Evolutionary conservation across 2,329 filamentous ascomycete genomes (phyloP).

Genomic region (Ceratocystis harringtonii): DNA sequence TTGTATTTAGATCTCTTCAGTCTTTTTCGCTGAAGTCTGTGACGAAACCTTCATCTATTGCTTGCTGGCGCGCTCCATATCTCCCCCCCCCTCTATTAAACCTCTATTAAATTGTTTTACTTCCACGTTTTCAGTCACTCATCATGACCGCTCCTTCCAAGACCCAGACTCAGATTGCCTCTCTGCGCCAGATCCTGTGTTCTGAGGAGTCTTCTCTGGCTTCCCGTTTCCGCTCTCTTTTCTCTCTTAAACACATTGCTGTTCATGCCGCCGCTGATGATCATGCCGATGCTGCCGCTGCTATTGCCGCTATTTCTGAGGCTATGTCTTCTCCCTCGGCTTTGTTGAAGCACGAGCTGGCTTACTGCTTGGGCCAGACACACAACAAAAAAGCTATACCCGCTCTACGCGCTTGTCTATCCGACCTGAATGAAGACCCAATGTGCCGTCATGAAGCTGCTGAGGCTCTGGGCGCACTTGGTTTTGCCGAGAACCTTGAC

Average conservation of each 20-base stretch:
- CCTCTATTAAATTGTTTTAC: background rate
- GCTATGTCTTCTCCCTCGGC: conserved; percentile 74
- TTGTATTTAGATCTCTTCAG: background rate
- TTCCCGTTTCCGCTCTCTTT: conserved; percentile 85
- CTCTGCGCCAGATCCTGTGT: conserved; percentile 60
- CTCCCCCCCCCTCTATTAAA: background rate
- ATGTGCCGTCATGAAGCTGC: conserved; percentile 97
- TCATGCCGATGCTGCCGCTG: conserved; percentile 38
- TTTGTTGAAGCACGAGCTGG: conserved; percentile 87
- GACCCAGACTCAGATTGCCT: conserved; percentile 35
- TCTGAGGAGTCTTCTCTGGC: conserved; percentile 72
- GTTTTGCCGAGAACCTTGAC: conserved; percentile 56
- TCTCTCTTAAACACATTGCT: conserved; percentile 91
- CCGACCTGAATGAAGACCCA: conserved; percentile 66
- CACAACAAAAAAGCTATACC: conserved; percentile 60
- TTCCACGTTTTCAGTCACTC: background rate
- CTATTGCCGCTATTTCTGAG: conserved; percentile 71
- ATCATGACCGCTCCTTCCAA: conserved; percentile 13
- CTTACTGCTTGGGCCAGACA: conserved; percentile 91
- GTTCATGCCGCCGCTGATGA: conserved; percentile 53
- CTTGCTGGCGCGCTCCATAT: background rate
- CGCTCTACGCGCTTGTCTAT: conserved; percentile 57
- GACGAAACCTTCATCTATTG: background rate
- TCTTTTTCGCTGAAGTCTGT: background rate
- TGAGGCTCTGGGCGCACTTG: conserved; percentile 81